Percentiles rank a stretch among this genome's conserved stretches.
Conservation (phyloP, 1,284 basidiomycete genomes). For the Moniliophthora roreri region DNA sequence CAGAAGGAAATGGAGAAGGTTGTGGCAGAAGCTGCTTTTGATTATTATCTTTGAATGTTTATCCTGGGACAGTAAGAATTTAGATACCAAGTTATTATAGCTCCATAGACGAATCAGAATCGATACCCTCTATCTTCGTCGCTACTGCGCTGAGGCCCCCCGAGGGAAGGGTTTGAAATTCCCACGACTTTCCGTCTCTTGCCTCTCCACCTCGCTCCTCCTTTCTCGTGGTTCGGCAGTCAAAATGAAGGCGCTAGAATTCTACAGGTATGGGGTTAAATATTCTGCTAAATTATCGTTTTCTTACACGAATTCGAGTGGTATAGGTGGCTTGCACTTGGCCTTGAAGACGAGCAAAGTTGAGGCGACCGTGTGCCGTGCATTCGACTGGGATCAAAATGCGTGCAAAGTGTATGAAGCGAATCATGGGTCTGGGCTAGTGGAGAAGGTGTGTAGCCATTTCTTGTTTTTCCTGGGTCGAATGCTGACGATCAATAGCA, state of each 20-base stretch:
- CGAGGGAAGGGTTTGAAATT: too few relatives aligned
- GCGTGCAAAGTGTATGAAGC: constrained; percentile 65
- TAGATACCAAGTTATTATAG: too few relatives aligned
- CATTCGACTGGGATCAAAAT: constrained; percentile 77
- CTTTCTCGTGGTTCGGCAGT: neutral
- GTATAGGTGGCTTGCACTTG: constrained; percentile 65
- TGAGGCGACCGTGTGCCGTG: constrained; percentile 49
- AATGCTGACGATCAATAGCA: constrained; percentile 1
- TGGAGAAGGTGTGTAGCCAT: constrained; percentile 44
- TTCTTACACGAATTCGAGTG: neutral
- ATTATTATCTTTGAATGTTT: constrained; percentile 7
- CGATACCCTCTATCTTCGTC: too few relatives aligned
- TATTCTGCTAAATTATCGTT: neutral
- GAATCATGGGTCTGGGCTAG: constrained; percentile 49
- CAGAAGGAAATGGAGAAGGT: constrained; percentile 14
- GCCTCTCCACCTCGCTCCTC: too few relatives aligned
- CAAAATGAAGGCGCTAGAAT: neutral
- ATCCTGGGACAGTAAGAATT: neutral
- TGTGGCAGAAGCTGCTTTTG: constrained; percentile 14
- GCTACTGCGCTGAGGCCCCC: too few relatives aligned
- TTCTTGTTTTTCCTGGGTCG: neutral
- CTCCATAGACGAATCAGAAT: too few relatives aligned
- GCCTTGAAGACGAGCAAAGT: constrained; percentile 57
- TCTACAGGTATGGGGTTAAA: neutral
- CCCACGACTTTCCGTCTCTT: too few relatives aligned